Evolutionary conservation across 2,329 filamentous ascomycete genomes (phyloP).

Genomic region (Orbilia oligospora): DNA sequence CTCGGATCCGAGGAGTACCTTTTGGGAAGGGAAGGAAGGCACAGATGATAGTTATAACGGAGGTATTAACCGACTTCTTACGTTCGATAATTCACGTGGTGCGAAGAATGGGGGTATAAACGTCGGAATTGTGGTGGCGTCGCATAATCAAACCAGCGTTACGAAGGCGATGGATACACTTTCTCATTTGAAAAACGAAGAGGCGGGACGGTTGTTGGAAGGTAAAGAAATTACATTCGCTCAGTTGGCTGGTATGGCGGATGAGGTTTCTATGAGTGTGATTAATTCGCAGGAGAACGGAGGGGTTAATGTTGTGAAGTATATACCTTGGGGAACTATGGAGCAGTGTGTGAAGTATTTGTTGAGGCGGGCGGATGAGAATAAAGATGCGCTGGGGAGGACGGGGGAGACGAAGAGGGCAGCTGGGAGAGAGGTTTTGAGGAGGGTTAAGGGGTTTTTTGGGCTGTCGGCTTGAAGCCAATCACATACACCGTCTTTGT

Average conservation of each 20-base stretch:
- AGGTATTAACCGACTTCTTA: slow-evolving; percentile 78
- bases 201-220: slow-evolving; percentile 66
- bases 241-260: slow-evolving; percentile 95
- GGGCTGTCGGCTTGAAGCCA: neutral
- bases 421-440: slow-evolving; percentile 75
- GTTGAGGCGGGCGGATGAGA: slow-evolving; percentile 79
- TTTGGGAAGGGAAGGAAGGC: slow-evolving; percentile 79
- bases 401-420: slow-evolving; percentile 76
- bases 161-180: slow-evolving; percentile 71
- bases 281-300: slow-evolving; percentile 48
- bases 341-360: slow-evolving; percentile 87
- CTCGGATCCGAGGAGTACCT: slow-evolving; percentile 78
- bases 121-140: slow-evolving; percentile 78
- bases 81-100: slow-evolving; percentile 61
- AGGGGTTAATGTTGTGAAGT: slow-evolving; percentile 73
- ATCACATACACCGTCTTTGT: too few relatives aligned
- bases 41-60: slow-evolving; percentile 81
- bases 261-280: slow-evolving; percentile 75
- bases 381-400: slow-evolving; percentile 77
- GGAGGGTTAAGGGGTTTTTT: slow-evolving; percentile 69
- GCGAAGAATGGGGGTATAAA: slow-evolving; percentile 21
- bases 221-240: slow-evolving; percentile 71
- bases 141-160: slow-evolving; percentile 84
- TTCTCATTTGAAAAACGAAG: slow-evolving; percentile 68
- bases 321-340: slow-evolving; percentile 78